Percentiles rank a stretch among this genome's conserved stretches.
phyloP scores from a whole-genome alignment of 495 filamentous ascomycete species.

The Alectoria sarmentosa region DNA sequence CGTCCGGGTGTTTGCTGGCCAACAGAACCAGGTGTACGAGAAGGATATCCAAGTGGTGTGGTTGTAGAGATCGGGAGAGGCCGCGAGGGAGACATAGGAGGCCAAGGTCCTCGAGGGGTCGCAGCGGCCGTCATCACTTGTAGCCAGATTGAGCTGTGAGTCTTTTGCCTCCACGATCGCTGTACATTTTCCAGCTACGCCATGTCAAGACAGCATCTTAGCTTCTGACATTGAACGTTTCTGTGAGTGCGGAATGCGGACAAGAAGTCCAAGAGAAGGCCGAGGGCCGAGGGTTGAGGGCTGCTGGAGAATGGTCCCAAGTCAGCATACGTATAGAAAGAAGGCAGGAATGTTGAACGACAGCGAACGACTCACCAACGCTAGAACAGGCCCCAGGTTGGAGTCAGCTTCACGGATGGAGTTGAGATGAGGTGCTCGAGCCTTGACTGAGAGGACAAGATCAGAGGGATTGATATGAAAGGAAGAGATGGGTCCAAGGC shows the following conservation, averaged over 20 bases:
- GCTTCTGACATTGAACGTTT: not conserved
- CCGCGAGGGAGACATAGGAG: conserved; percentile 29
- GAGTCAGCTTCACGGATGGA: no score
- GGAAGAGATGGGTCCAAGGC: no score
- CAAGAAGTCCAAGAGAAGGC: not conserved
- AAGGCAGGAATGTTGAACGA: no score
- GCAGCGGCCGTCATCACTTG: conserved; percentile 38
- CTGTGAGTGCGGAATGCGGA: no score
- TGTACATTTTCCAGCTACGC: not conserved
- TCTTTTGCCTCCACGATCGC: no score
- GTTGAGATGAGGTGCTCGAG: no score
- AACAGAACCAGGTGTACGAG: conserved; percentile 35
- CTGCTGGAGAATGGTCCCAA: no score
- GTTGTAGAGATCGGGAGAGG: conserved; percentile 22
- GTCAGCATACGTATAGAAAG: no score
- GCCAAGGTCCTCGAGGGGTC: conserved; percentile 41
- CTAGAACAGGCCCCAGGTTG: no score
- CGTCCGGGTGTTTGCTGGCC: conserved; percentile 38
- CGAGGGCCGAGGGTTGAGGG: not conserved
- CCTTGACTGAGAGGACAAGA: no score
- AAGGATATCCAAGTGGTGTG: conserved; percentile 28
- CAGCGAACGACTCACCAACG: no score
- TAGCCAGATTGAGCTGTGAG: not conserved
- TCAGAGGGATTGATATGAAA: no score
- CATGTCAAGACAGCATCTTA: not conserved